phyloP scores from a whole-genome alignment of 495 filamentous ascomycete species.

The Penicillium paxilli region DNA sequence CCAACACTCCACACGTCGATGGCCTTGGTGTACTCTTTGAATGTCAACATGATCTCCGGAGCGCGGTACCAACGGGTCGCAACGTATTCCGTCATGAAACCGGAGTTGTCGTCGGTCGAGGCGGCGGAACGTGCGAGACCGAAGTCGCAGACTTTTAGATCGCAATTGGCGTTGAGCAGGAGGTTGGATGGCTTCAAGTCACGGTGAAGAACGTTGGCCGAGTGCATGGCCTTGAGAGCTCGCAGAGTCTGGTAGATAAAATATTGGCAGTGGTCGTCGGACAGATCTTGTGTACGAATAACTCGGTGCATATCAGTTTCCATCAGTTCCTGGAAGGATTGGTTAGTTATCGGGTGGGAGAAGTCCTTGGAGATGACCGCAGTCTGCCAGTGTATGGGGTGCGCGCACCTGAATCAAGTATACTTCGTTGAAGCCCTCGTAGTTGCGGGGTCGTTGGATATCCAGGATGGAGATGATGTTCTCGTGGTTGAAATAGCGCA shows the following conservation, averaged over 20 bases:
- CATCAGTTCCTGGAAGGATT: constrained; percentile 79
- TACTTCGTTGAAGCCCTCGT: constrained; percentile 95
- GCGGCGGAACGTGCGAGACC: constrained; percentile 91
- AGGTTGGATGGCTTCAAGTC: constrained; percentile 98
- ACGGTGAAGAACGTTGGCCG: constrained; percentile 95
- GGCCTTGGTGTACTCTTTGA: constrained; percentile 99
- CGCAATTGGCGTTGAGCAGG: constrained; percentile 97
- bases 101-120: constrained; percentile 96
- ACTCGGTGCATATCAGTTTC: constrained; percentile 99
- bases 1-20: constrained; percentile 99
- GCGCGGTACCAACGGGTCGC: constrained; percentile 99
- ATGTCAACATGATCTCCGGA: constrained; percentile 99
- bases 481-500: constrained; percentile 99
- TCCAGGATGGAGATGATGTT: constrained; percentile 99
- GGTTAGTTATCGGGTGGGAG: constrained; percentile 5
- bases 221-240: constrained; percentile 98
- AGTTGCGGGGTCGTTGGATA: constrained; percentile 96
- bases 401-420: constrained; percentile 90
- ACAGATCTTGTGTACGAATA: constrained; percentile 97
- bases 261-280: constrained; percentile 99
- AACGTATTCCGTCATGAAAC: constrained; percentile 99
- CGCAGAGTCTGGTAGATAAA: constrained; percentile 99
- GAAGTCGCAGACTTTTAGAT: constrained; percentile 98
- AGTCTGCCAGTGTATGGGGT: neutral
- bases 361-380: neutral